Base-by-base conservation (phyloP, 2,329 filamentous ascomycete species). In the Trichoderma sp. region DNA sequence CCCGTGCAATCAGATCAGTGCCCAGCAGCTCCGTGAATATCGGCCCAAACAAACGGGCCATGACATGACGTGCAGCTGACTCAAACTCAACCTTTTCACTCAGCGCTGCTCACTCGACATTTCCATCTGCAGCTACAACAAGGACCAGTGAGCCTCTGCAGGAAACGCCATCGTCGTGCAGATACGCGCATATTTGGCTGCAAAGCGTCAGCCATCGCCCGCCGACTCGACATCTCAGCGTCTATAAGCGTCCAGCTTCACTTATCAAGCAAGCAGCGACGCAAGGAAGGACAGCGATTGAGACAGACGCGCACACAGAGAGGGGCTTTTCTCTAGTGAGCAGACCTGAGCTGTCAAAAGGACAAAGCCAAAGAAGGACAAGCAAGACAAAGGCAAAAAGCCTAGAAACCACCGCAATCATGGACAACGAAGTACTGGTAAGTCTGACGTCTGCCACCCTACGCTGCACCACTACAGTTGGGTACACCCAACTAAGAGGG, bases 401-500 rank as follows among this genome's bases (percentile, higher is more conserved):
- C n/a, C 43, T 15, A 51, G 14, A 43, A n/a, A 24, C 58, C 9
- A 47, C 43, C 57, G 70, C 73, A 71, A 73, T 65, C 72, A 76
- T 76, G 75, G 75, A 76, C 58, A 73, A 73, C 71, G 71, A 73
- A 66, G 75, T 74, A 51, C 64, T 15, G 26, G 53, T 62, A 61
- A 73, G 75, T 76, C 32, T 60, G 28, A 39, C 34, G 21, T 53
- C 62, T 61, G 36, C 53, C 53, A 70, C 63, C 24, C 21, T 28
- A 11, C 26, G 12, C 28, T 39, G 15, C 26, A 56, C 30, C 28
- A 12, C 47, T 43, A 34, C 24, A 21, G 30, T n/a, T 21, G 28
- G 58, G 47, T 39, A 18, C 64, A 34, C 15, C 39, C 39, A 43
- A n/a, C 26, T 30, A 36, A 68, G 47, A n/a, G 11, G 65, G 26